phyloP scores from a whole-genome alignment of 2,329 filamentous ascomycete species.

The Hirsutella thompsonii region DNA sequence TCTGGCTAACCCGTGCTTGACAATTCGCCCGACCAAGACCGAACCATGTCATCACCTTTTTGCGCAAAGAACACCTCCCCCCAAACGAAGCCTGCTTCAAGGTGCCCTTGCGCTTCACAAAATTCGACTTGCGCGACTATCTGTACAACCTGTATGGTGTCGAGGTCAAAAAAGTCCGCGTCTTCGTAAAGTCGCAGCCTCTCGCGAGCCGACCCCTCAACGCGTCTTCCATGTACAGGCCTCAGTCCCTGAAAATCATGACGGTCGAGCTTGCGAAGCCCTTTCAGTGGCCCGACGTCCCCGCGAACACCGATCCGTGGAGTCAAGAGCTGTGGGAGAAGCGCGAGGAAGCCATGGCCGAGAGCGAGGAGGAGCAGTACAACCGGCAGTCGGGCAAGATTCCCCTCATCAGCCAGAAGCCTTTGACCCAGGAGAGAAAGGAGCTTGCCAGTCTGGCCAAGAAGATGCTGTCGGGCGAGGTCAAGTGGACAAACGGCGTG shows the following conservation, averaged over 20 bases:
- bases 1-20: background rate
- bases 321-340: constrained; percentile 46
- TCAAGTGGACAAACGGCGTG: constrained; percentile 43
- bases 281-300: constrained; percentile 74
- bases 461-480: constrained; percentile 45
- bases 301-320: constrained; percentile 50
- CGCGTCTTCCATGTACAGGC: constrained; percentile 52
- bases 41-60: constrained; percentile 65
- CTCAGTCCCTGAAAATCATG: constrained; percentile 77
- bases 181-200: constrained; percentile 54
- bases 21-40: constrained; percentile 40
- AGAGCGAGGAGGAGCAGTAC: constrained; percentile 22
- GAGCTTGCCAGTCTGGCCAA: constrained; percentile 50
- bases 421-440: constrained; percentile 26
- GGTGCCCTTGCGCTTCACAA: constrained; percentile 86
- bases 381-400: constrained; percentile 19
- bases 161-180: constrained; percentile 59
- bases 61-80: constrained; percentile 58
- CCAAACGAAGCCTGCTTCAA: constrained; percentile 79
- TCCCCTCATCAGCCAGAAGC: constrained; percentile 26
- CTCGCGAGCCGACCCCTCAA: constrained; percentile 37
- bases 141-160: constrained; percentile 78
- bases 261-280: constrained; percentile 78
- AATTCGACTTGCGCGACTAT: constrained; percentile 93
- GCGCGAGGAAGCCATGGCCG: constrained; percentile 32